These are phyloP conservation scores for Dendrostoma leiphaemia DNA, from an alignment of 2,329 filamentous ascomycete species.

Conservation along the genomic window DNA sequence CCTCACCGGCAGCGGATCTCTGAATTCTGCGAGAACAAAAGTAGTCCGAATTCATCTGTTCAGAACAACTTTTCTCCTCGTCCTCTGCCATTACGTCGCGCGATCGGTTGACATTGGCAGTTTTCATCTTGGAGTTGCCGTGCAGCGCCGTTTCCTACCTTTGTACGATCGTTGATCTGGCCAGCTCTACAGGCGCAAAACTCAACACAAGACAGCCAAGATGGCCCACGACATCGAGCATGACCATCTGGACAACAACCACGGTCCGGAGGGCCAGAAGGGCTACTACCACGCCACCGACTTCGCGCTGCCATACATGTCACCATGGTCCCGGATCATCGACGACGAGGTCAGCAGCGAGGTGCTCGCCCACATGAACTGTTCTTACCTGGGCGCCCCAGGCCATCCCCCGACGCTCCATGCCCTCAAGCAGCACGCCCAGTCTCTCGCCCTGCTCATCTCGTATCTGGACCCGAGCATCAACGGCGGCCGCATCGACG, in stretches of 20 bases:
- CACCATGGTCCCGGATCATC: constrained; percentile 35
- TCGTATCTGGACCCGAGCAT: constrained; percentile 42
- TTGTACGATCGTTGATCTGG: no score
- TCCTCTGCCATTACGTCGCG: background rate
- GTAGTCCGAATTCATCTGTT: background rate
- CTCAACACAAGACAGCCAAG: background rate
- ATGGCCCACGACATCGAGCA: constrained; percentile 22
- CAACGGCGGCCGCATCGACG: constrained; percentile 28
- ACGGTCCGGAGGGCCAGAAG: constrained; percentile 24
- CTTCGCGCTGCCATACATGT: constrained; percentile 40
- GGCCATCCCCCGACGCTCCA: constrained; percentile 52
- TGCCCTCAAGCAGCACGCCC: constrained; percentile 58
- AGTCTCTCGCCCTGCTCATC: constrained; percentile 55
- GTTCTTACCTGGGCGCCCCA: constrained; percentile 54
- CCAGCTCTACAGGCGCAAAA: background rate
- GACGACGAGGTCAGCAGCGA: constrained; percentile 24
- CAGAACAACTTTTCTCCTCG: background rate
- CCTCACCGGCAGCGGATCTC: background rate
- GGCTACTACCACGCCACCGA: constrained; percentile 39
- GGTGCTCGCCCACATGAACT: constrained; percentile 51
- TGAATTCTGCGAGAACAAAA: constrained; percentile 1
- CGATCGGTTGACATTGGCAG: background rate
- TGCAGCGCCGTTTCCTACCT: no score
- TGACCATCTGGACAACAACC: constrained; percentile 10
- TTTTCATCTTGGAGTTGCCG: background rate